Base-by-base conservation (phyloP, 2,329 filamentous ascomycete species). In the Stromatinia cepivora region DNA sequence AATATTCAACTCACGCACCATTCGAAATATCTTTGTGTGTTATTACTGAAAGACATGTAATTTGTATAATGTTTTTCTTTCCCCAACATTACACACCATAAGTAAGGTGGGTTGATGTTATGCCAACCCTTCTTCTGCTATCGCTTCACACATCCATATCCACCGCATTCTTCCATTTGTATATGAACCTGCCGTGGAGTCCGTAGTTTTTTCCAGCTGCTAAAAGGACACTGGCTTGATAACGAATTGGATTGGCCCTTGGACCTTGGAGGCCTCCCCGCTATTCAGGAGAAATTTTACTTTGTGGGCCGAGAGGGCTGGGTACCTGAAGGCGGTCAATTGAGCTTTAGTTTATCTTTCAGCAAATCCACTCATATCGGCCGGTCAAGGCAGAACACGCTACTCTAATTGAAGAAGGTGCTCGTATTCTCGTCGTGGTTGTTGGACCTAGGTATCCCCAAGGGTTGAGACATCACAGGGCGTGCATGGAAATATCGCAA, bases 321-420 rank as follows among this genome's bases (percentile, higher is more conserved):
- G 45, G 61, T 52, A 28, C 46, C 31, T 63, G 59, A 25, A 63
- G 13, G 31, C 22, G 31, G 20, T 25, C 28, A 63, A 63, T 50
- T 39, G 22, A 25, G 3, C 15, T 5, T 11, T 59, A 59, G 9
- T 9, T 9, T 34, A 22, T 22, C 25, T 46, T 31, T 15, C 17
- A 20, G 39, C 28, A 5, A 46, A 61, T 46, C 58, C 58, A 50
- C 28, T 64, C 46, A 52, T 52, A 53, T 52, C 46, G n/a, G 25
- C 22, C 42, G 36, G 36, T 3, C 22, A n/a, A 46, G 31, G 50
- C 31, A 64, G 31, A 42, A 13, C 15, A 28, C 46, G 34, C 61
- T 64, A 64, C 34, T 53, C 61, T 64, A 9, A 25, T 64, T 52
- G n/a, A 42, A 52, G 61, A 64, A 64, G 61, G 31, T 63, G 61